Percentiles rank a stretch among this genome's conserved stretches.
Conservation (phyloP, 495 filamentous ascomycete genomes). For the Penicilliopsis zonata region DNA sequence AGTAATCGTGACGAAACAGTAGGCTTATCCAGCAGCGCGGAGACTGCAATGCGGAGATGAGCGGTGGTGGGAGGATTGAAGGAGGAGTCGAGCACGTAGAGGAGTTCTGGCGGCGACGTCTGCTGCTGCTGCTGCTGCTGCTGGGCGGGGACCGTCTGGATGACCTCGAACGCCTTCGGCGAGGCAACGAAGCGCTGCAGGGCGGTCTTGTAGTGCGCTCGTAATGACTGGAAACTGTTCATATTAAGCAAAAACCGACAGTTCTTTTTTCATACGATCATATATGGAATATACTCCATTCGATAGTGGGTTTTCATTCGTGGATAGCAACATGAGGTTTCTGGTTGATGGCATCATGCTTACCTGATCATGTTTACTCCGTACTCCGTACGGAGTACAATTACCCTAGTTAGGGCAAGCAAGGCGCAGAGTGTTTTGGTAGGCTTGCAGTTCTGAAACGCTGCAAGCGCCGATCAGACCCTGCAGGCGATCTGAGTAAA, state of each 20-base stretch:
- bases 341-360: no score
- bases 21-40: slow-evolving; percentile 41
- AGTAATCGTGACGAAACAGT: slow-evolving; percentile 44
- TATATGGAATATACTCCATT: no score
- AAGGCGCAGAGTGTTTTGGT: no score
- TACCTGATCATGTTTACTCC: no score
- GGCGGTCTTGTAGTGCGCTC: slow-evolving; percentile 24
- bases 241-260: slow-evolving; percentile 6
- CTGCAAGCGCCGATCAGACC: no score
- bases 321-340: no score
- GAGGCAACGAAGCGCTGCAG: slow-evolving; percentile 48
- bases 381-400: no score
- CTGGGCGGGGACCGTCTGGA: slow-evolving; percentile 38
- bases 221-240: slow-evolving; percentile 29
- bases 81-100: slow-evolving; percentile 86
- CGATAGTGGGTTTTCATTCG: no score
- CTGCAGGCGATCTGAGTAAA: no score
- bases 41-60: slow-evolving; percentile 62
- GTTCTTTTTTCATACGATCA: no score
- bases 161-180: slow-evolving; percentile 41
- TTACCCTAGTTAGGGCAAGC: no score
- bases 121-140: slow-evolving; percentile 9
- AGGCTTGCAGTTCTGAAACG: no score
- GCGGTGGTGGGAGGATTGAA: slow-evolving; percentile 91
- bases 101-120: slow-evolving; percentile 22